A percentile compares a stretch with the other conserved stretches of the same genome.
Evolutionary conservation across 1,139 yeast genomes (phyloP).

Genomic region (Scheffersomyces lignicola): DNA sequence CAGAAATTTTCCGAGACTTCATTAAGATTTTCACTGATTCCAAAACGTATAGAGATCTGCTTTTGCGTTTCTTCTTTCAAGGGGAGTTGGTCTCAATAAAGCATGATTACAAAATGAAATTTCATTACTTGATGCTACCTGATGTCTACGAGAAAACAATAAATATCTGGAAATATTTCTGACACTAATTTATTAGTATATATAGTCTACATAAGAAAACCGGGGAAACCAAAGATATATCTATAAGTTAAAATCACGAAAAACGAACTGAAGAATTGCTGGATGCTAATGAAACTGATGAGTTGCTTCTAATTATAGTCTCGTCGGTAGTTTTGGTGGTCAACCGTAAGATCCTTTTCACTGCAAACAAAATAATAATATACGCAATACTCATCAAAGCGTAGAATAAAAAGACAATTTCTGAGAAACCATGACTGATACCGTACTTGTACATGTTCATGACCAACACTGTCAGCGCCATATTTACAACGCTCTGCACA

Average conservation of each 20-base stretch:
- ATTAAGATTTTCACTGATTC: conserved; percentile 30
- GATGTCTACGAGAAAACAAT: conserved; percentile 30
- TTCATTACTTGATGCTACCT: conserved; percentile 45
- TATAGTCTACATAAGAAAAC: too few species aligned
- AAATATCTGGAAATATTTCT: conserved; percentile 28
- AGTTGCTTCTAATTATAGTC: conserved; percentile 11
- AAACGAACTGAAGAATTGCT: too few species aligned
- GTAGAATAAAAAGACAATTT: conserved; percentile 12
- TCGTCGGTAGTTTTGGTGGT: background rate
- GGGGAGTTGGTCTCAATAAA: conserved; percentile 35
- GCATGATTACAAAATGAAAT: conserved; percentile 32
- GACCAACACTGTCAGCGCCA: conserved; percentile 27
- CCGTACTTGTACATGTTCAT: conserved; percentile 29
- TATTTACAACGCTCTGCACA: conserved; percentile 27
- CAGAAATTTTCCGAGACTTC: conserved; percentile 39
- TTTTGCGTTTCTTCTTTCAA: conserved; percentile 26
- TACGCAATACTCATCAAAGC: conserved; percentile 3
- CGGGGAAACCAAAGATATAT: too few species aligned
- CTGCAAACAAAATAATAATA: background rate
- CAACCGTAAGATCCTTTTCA: background rate
- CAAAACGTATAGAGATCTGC: conserved; percentile 29
- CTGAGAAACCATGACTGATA: conserved; percentile 9
- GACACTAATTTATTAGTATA: too few species aligned
- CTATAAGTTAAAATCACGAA: too few species aligned
- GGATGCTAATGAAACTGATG: conserved; percentile 27